Evolutionary conservation across 164 flowering plant genomes (phyloP).

Genomic region (Buxus sempervirens): DNA sequence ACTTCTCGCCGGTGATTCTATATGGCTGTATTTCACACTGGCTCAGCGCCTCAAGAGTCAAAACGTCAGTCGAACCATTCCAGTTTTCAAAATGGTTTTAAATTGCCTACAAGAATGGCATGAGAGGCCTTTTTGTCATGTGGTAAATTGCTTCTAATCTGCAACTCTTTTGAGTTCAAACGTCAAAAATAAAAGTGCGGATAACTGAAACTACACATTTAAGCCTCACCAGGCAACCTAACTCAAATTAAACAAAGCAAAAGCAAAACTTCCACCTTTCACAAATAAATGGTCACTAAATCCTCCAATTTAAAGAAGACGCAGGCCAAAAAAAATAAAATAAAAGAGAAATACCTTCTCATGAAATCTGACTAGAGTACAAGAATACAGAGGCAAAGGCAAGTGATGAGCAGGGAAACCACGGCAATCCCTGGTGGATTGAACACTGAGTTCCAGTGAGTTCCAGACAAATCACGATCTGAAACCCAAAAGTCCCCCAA

Average conservation of each 20-base stretch:
- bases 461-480: neutral
- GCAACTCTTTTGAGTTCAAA: too few species aligned
- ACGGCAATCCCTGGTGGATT: neutral
- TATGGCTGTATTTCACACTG: too few species aligned
- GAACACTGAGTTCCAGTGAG: neutral
- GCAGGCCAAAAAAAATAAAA: neutral
- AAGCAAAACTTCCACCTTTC: neutral
- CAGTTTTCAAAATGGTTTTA: too few species aligned
- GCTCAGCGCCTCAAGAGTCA: too few species aligned
- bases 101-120: too few species aligned
- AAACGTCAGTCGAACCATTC: too few species aligned
- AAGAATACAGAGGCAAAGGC: neutral
- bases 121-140: too few species aligned
- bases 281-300: neutral
- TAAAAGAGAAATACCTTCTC: neutral
- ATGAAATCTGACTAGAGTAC: neutral
- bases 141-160: too few species aligned
- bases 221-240: conserved; percentile 11
- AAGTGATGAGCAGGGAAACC: neutral
- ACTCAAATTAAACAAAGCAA: neutral
- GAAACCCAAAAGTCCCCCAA: neutral
- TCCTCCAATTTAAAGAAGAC: neutral
- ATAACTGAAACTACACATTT: conserved; percentile 20
- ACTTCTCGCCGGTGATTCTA: too few species aligned
- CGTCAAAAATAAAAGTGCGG: conserved; percentile 11